Base-by-base conservation (phyloP, 306 rosid species). In the Benincasa hispida region DNA sequence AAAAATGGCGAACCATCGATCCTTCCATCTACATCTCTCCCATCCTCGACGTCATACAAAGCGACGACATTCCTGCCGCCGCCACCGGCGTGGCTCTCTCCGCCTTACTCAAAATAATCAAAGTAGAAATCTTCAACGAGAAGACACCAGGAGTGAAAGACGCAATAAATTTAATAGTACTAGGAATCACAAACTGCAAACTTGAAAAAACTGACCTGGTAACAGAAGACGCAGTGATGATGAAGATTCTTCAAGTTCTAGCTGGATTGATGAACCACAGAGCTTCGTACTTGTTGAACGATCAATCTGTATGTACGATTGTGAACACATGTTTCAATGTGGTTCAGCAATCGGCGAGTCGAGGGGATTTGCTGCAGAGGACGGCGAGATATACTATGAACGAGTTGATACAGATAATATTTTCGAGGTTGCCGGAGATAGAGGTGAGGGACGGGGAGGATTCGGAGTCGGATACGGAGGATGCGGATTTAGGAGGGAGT, bases 11-110 rank as follows among this genome's bases (percentile, higher is more conserved):
- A 12, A 76, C 83, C 47, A 21, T 94, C n/a, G 90, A 94, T 25
- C 99, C 99, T 8, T 76, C 91, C 5, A 77, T 90, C 10, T 94
- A 90, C 72, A 85, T 94, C 63, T 60, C 82, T 3, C 97, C 99
- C 0, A 90, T 94, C 77, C 89, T 94, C 13, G 92, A 89, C 37
- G 96, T 94, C 1, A 78, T 94, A 1, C 95, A 89, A 60, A 85
- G 89, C 76, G 97, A 90, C 74, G 89, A 90, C 32, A 87, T 94
- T 35, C 95, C 92, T 0, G 95, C 93, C 0, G 67, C 88, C 0
- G 97, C 99, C 62, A 94, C 99, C 0, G 84, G 89, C 11, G 86
- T 88, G 5, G 91, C 96, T 2, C 93, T 94, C 76, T 87, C 93
- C 0, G 79, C 99, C n/a, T n/a, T 87, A 5, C 73, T 92, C 1